Conservation (phyloP, 2,329 filamentous ascomycete species). For the Cucurbitaria berberidis region DNA sequence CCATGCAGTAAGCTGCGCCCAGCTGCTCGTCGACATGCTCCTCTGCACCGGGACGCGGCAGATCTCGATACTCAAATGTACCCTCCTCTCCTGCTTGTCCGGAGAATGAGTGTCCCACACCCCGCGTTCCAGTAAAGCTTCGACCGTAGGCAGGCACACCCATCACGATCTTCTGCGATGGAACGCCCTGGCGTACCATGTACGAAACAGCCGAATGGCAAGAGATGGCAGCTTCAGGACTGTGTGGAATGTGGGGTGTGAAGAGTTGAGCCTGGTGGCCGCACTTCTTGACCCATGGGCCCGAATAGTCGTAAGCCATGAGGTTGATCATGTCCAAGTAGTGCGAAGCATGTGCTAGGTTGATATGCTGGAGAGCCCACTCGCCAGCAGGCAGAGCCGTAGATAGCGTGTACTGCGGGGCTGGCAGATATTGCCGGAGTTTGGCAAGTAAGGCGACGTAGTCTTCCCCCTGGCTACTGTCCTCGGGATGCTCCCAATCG, state of each 20-base stretch:
- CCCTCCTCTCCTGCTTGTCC: slow-evolving; percentile 66
- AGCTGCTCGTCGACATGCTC: slow-evolving; percentile 71
- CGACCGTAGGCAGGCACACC: slow-evolving; percentile 79
- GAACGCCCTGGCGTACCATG: slow-evolving; percentile 69
- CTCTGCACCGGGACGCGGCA: slow-evolving; percentile 66
- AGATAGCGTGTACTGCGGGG: slow-evolving; percentile 72
- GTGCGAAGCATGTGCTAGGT: slow-evolving; percentile 66
- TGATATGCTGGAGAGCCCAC: slow-evolving; percentile 71
- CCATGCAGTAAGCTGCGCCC: slow-evolving; percentile 74
- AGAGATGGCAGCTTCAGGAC: slow-evolving; percentile 63
- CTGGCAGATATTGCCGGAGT: slow-evolving; percentile 70
- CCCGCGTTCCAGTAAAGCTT: slow-evolving; percentile 71
- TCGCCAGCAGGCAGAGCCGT: slow-evolving; percentile 73
- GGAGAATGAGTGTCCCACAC: slow-evolving; percentile 67
- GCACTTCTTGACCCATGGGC: slow-evolving; percentile 69
- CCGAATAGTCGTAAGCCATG: slow-evolving; percentile 81
- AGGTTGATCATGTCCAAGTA: slow-evolving; percentile 79
- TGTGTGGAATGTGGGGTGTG: slow-evolving; percentile 59
- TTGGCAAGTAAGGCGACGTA: slow-evolving; percentile 72
- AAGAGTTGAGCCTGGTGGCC: slow-evolving; percentile 81
- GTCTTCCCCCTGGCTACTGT: slow-evolving; percentile 69
- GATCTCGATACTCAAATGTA: slow-evolving; percentile 74
- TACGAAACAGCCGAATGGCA: slow-evolving; percentile 71
- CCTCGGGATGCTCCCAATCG: slow-evolving; percentile 78
- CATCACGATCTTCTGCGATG: slow-evolving; percentile 73